phyloP scores from a whole-genome alignment of 2,329 filamentous ascomycete genomes.

The Fusarium sp. region DNA sequence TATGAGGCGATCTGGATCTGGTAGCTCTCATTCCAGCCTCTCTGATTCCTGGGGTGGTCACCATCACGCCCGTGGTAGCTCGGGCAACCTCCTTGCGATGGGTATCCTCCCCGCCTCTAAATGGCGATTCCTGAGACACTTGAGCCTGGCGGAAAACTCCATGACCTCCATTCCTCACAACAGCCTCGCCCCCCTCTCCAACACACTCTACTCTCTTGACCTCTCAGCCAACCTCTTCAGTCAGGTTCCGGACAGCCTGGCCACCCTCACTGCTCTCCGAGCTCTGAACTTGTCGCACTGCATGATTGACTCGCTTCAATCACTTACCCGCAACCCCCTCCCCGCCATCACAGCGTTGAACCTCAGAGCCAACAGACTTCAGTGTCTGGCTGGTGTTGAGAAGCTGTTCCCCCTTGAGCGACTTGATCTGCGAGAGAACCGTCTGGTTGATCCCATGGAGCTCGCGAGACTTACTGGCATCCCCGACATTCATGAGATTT shows the following conservation, averaged over 20 bases:
- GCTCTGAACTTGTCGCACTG: slow-evolving; percentile 94
- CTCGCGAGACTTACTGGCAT: slow-evolving; percentile 88
- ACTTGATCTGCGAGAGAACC: slow-evolving; percentile 90
- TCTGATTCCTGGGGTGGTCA: slow-evolving; percentile 69
- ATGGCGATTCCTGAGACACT: slow-evolving; percentile 92
- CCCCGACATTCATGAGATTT: slow-evolving; percentile 90
- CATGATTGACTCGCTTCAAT: slow-evolving; percentile 96
- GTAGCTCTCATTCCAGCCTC: slow-evolving; percentile 85
- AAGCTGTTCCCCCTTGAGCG: slow-evolving; percentile 87
- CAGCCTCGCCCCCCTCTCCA: slow-evolving; percentile 81
- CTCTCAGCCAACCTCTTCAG: slow-evolving; percentile 91
- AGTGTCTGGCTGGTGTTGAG: slow-evolving; percentile 88
- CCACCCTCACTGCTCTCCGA: slow-evolving; percentile 83
- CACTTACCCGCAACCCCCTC: slow-evolving; percentile 81
- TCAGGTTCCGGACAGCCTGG: slow-evolving; percentile 91
- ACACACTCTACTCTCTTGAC: slow-evolving; percentile 90
- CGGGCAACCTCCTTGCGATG: slow-evolving; percentile 76
- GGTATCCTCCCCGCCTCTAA: slow-evolving; percentile 82
- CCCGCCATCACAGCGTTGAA: slow-evolving; percentile 95
- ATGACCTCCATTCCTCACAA: slow-evolving; percentile 78
- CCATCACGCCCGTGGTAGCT: slow-evolving; percentile 69
- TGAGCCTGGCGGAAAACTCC: slow-evolving; percentile 90
- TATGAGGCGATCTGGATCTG: slow-evolving; percentile 85
- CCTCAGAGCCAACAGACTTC: slow-evolving; percentile 84
- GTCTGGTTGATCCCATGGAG: slow-evolving; percentile 87